Evolutionary conservation across 176 grass and related monocot genomes (phyloP).

Genomic region (Carex kokanica): DNA sequence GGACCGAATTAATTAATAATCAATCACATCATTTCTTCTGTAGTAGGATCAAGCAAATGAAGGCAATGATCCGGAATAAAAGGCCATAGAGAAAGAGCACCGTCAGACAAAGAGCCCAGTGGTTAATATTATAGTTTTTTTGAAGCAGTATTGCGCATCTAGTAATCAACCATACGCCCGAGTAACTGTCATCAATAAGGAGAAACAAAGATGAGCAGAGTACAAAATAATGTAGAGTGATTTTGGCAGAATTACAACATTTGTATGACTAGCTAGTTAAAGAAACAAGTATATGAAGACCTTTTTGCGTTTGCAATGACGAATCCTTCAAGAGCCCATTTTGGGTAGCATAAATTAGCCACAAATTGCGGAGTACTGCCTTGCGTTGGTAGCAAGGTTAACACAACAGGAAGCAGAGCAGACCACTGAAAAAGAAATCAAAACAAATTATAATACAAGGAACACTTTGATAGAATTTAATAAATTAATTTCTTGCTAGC

Average conservation of each 20-base stretch:
- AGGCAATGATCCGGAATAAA: slow-evolving; percentile 70
- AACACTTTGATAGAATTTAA: not conserved
- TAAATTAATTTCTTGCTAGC: not conserved
- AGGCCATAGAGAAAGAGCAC: slow-evolving; percentile 81
- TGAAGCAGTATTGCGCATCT: slow-evolving; percentile 53
- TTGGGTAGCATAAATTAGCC: slow-evolving; percentile 60
- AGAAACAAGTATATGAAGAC: slow-evolving; percentile 2
- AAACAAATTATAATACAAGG: slow-evolving; percentile 3
- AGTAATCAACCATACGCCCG: slow-evolving; percentile 95
- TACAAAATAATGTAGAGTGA: not conserved
- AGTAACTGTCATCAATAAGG: slow-evolving; percentile 46
- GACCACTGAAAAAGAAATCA: slow-evolving; percentile 52
- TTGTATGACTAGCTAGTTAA: not conserved
- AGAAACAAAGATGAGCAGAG: not conserved
- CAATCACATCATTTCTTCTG: slow-evolving; percentile 73
- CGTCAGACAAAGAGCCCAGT: slow-evolving; percentile 60
- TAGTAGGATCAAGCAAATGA: slow-evolving; percentile 61
- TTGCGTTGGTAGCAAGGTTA: slow-evolving; percentile 71
- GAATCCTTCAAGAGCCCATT: slow-evolving; percentile 83
- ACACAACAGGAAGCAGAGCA: slow-evolving; percentile 64
- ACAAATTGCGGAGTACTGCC: slow-evolving; percentile 37
- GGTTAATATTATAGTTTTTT: slow-evolving; percentile 52
- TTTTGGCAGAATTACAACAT: not conserved
- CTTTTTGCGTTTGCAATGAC: slow-evolving; percentile 69
- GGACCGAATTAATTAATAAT: too few relatives aligned